Evolutionary conservation across 2,329 filamentous ascomycete genomes (phyloP).

Genomic region (Curvularia sp.): DNA sequence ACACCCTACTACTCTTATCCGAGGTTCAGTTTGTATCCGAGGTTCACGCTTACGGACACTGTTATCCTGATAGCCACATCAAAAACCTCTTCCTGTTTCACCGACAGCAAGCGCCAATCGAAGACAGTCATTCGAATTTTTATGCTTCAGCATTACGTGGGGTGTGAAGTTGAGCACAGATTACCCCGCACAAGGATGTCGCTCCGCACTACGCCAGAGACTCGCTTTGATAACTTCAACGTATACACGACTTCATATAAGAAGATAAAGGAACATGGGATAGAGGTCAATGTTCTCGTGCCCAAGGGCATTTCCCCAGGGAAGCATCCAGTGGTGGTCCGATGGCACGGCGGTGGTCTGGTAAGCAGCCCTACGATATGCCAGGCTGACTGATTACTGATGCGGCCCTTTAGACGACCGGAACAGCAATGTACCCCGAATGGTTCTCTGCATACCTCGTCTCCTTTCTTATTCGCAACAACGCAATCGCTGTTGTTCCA

Average conservation of each 20-base stretch:
- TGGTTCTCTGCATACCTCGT: constrained; percentile 48
- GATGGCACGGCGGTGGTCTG: constrained; percentile 57
- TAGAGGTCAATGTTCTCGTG: constrained; percentile 50
- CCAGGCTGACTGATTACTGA: neutral
- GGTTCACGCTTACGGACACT: neutral
- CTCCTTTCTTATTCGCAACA: constrained; percentile 49
- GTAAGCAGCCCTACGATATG: constrained; percentile 28
- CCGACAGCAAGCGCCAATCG: neutral
- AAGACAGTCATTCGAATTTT: neutral
- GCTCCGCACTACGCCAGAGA: constrained; percentile 25
- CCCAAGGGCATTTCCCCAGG: constrained; percentile 48
- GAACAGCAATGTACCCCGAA: constrained; percentile 37
- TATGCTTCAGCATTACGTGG: neutral
- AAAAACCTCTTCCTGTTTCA: neutral
- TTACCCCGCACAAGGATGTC: constrained; percentile 2
- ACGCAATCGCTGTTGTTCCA: constrained; percentile 57
- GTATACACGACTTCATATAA: constrained; percentile 54
- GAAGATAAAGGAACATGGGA: constrained; percentile 47
- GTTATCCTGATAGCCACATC: too few species aligned
- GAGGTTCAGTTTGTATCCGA: neutral
- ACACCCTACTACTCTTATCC: too few species aligned
- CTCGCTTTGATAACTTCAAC: constrained; percentile 51
- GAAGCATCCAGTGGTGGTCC: constrained; percentile 52
- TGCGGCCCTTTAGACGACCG: constrained; percentile 26
- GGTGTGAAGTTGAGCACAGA: neutral